phyloP scores from a whole-genome alignment of 257 asterid genomes.

The Salvia miltiorrhiza region DNA sequence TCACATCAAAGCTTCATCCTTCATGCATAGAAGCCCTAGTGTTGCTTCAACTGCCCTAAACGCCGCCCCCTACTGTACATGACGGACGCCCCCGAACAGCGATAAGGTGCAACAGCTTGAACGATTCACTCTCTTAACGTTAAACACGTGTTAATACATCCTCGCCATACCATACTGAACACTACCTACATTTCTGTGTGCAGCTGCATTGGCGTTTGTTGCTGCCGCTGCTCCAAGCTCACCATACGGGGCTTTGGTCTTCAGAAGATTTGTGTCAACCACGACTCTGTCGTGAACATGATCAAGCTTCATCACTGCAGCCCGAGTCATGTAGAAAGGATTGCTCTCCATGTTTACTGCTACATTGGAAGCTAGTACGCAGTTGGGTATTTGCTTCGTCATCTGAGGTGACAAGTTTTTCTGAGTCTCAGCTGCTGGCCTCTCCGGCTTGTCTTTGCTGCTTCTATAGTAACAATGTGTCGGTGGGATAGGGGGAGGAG shows the following conservation, averaged over 20 bases:
- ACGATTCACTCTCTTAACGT: not conserved
- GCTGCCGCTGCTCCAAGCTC: conserved; percentile 41
- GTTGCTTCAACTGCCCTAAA: not conserved
- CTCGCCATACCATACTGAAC: conserved; percentile 40
- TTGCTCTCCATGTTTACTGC: conserved; percentile 61
- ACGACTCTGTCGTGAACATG: conserved; percentile 43
- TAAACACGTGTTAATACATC: conserved; percentile 33
- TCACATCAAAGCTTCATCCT: not conserved
- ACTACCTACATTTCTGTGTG: conserved; percentile 39
- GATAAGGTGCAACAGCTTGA: not conserved
- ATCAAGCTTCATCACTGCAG: conserved; percentile 38
- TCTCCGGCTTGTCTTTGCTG: conserved; percentile 42
- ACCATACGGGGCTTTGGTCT: conserved; percentile 52
- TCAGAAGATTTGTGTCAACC: conserved; percentile 53
- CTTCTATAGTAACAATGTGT: conserved; percentile 38
- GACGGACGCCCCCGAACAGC: not conserved
- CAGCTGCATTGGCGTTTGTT: conserved; percentile 16
- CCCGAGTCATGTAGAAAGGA: conserved; percentile 51
- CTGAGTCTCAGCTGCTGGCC: conserved; percentile 29
- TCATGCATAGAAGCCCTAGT: not conserved
- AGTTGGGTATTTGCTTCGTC: conserved; percentile 49
- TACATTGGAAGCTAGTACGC: conserved; percentile 58
- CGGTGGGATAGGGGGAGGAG: conserved; percentile 31
- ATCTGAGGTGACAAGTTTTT: conserved; percentile 30
- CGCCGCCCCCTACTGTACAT: conserved; percentile 4